Evolutionary conservation across 2,329 filamentous ascomycete genomes (phyloP), one percentile per base, ranked within the genome.

Genomic region (Lasiodiplodia sp.): DNA sequence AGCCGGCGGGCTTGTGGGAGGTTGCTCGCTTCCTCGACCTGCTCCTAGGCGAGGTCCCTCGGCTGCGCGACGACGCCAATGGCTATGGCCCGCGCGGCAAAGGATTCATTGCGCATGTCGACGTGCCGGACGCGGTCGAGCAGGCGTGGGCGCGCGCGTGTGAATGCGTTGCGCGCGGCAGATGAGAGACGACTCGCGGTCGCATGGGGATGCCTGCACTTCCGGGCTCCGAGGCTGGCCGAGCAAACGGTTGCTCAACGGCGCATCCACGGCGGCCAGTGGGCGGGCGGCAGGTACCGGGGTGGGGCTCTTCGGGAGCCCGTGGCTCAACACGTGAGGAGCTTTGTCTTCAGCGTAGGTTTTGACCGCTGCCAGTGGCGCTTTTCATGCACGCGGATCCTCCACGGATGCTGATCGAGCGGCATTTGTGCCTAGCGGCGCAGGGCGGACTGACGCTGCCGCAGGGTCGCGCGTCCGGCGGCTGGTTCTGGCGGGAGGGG

Each of bases 41-140:
- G 55, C 65, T 84, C 0, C 69, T 82, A 69, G 82, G 82, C 0
- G 83, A 85, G 67, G 78, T 84, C 12, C 80, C 81, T 2, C 75
- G 83, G 37, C 60, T 84, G 60, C 75, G 80, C 53, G 82, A 84
- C 70, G 79, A 83, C 70, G 71, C 74, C 49, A 67, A 77, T 11
- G 81, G 82, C 1, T 85, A 85, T 74, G 82, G 83, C 10, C 83
- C 82, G 0, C 75, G 70, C 12, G 83, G 82, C 2, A 81, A 78
- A 47, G 77, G 75, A 0, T 85, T 83, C 66, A 84, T 84, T 68
- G 71, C 72, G 7, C 82, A 84, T 74, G 80, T 84, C 16, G 78
- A 82, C 71, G 72, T 84, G 53, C 80, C 81, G 0, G 65, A 47
- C 2, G 72, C 76, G 4, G 75, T 82, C 16, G 76, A 81, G 63